Base-by-base conservation (phyloP, 2,329 filamentous ascomycete species). In the Arthrobotrys sphaeroides region DNA sequence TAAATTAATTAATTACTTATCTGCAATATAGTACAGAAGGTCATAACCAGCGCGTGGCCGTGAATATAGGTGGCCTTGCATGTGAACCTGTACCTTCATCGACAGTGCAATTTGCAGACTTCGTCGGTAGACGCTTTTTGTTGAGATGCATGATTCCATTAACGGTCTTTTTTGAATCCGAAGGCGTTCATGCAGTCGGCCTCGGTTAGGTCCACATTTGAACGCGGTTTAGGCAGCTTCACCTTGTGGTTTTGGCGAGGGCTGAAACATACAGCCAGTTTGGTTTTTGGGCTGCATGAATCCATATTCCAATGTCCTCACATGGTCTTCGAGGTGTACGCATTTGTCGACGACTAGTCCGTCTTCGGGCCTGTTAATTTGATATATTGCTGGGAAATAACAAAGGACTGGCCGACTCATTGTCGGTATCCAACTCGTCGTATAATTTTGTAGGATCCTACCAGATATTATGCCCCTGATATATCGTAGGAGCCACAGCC, bases 191-290 rank as follows among this genome's bases (percentile, higher is more conserved):
- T 67, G 62, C 62, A 45, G 18, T 31, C 16, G 33, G 43, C 66
- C 66, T 69, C 66, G 66, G 66, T 55, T 70, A 55, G 45, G 57
- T 51, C 55, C 55, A 60, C 36, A 43, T 22, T 38, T 18, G 51
- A 36, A 36, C 31, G 51, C 51, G 12, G 18, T 42, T 38, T 24
- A 61, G 45, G 57, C 66, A 70, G 55, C 66, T 70, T 70, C 55
- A 45, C 22, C 24, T 64, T 72, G 40, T 61, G 45, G 65, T 43
- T n/a, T 61, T 36, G 16, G 45, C 33, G 36, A 62, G 66, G 55
- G 51, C 57, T 49, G 45, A 64, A 51, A 47, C 22, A 62, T 45
- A 28, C 43, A 38, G n/a, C 38, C 24, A 59, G 59, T 42, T 43
- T 55, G 47, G 45, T 24, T 66, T 24, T 38, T 62, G 59, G 55